phyloP scores from a whole-genome alignment of 2,329 filamentous ascomycete genomes.

The Apiospora sp. region DNA sequence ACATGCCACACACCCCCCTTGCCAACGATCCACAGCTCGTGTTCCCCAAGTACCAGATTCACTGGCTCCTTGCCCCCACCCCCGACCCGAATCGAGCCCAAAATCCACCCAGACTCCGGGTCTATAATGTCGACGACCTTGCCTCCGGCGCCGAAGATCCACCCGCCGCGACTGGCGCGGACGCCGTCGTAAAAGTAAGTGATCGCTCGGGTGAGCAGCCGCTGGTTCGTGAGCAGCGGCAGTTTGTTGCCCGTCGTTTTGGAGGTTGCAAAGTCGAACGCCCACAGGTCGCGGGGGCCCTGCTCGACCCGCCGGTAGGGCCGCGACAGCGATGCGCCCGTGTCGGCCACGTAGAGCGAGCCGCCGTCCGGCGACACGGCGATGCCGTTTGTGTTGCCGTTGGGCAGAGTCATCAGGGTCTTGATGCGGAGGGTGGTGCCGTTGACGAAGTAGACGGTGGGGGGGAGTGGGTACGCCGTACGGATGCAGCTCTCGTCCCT shows the following conservation, averaged over 20 bases:
- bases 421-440: slow-evolving; percentile 15
- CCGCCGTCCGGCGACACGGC: slow-evolving; percentile 18
- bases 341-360: slow-evolving; percentile 14
- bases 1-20: slow-evolving; percentile 17
- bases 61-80: not conserved
- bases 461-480: not conserved
- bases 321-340: not conserved
- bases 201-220: not conserved
- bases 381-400: slow-evolving; percentile 17
- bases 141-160: slow-evolving; percentile 20
- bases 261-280: slow-evolving; percentile 15
- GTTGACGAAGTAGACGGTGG: slow-evolving; percentile 24
- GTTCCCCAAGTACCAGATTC: not conserved
- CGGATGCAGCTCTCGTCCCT: slow-evolving; percentile 13
- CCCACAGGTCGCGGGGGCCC: slow-evolving; percentile 22
- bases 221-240: slow-evolving; percentile 18
- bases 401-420: not conserved
- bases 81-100: slow-evolving; percentile 17
- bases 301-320: not conserved
- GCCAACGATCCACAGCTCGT: slow-evolving; percentile 2
- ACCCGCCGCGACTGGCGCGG: not conserved
- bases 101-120: slow-evolving; percentile 9
- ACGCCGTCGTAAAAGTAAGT: slow-evolving; percentile 20
- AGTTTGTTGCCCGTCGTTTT: not conserved
- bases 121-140: slow-evolving; percentile 17